Conservation (phyloP, 1,284 basidiomycete genomes). For the Puccinia polysora region DNA sequence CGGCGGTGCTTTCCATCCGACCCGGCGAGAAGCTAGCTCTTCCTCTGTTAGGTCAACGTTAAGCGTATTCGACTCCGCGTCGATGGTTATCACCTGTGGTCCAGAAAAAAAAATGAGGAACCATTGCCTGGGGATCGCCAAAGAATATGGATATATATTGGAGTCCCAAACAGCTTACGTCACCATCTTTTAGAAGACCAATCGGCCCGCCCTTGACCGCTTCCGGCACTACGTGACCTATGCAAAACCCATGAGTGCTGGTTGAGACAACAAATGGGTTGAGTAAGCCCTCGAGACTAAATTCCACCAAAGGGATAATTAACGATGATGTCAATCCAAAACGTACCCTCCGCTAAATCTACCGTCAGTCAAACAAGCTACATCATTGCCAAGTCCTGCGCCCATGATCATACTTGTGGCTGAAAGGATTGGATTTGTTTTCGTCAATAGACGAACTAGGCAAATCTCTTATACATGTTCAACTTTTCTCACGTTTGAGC, state of each 20-base stretch:
- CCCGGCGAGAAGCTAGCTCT: conserved; percentile 20
- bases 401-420: conserved; percentile 66
- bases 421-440: background rate
- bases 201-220: conserved; percentile 86
- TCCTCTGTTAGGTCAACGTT: conserved; percentile 33
- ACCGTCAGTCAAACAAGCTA: conserved; percentile 91
- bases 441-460: background rate
- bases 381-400: conserved; percentile 81
- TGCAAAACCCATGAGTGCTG: conserved; percentile 62
- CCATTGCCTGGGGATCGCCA: background rate
- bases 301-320: too few relatives aligned
- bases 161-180: conserved; percentile 60
- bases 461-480: conserved; percentile 59
- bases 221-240: conserved; percentile 89
- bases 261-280: background rate
- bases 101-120: background rate
- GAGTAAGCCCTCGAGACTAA: background rate
- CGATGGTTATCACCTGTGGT: conserved; percentile 38
- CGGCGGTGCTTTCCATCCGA: conserved; percentile 32
- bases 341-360: conserved; percentile 86
- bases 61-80: conserved; percentile 41
- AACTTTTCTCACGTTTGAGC: conserved; percentile 49
- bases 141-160: background rate
- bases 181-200: conserved; percentile 79
- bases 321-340: background rate